A percentile compares a stretch with the other conserved stretches of the same genome.
phyloP scores from a whole-genome alignment of 2,329 filamentous ascomycete species.

The Dothistroma septosporum region DNA sequence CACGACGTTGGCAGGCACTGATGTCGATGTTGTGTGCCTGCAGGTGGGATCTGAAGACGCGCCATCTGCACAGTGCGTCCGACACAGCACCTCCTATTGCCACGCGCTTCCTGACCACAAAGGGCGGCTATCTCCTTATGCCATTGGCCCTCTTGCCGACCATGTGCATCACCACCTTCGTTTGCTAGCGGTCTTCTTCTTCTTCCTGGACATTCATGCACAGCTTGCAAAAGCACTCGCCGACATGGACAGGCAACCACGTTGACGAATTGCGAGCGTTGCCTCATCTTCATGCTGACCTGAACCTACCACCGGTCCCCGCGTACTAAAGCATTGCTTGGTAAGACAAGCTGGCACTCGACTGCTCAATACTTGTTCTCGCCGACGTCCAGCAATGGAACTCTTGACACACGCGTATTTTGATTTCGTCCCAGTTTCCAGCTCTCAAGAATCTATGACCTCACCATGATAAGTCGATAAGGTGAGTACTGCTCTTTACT shows the following conservation, averaged over 20 bases:
- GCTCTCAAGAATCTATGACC: neutral
- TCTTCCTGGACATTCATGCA: neutral
- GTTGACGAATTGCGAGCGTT: neutral
- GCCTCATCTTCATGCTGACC: neutral
- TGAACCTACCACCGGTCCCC: neutral
- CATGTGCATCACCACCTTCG: neutral
- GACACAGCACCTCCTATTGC: neutral
- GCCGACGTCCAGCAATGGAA: neutral
- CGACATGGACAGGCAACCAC: neutral
- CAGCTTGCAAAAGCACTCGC: neutral
- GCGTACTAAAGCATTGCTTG: neutral
- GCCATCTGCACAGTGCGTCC: neutral
- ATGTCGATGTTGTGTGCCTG: too few relatives aligned
- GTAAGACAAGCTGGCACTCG: neutral
- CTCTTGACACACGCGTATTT: neutral
- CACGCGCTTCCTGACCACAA: neutral
- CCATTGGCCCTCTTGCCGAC: neutral
- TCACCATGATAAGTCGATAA: neutral
- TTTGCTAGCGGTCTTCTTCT: neutral
- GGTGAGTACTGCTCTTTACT: neutral
- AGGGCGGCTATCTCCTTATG: neutral
- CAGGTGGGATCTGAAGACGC: neutral
- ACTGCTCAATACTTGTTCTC: neutral
- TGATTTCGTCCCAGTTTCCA: neutral
- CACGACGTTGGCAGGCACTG: too few relatives aligned